phyloP scores from a whole-genome alignment of 2,329 filamentous ascomycete species.

The Colletotrichum tamarilloi region DNA sequence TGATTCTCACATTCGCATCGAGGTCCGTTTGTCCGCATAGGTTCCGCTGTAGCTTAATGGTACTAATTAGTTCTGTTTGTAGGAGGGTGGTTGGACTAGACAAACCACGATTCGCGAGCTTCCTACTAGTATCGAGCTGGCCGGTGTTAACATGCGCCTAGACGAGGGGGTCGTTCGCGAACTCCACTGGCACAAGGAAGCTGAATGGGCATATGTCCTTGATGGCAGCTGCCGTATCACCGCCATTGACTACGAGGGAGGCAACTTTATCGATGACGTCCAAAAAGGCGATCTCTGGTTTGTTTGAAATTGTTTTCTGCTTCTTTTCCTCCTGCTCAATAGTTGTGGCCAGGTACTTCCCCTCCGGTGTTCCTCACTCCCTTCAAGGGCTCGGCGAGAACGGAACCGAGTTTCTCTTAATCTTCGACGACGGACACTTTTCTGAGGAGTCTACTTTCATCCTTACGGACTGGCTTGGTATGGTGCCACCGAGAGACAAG shows the following conservation, averaged over 20 bases:
- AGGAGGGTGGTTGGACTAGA: constrained; percentile 82
- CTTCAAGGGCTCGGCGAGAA: constrained; percentile 57
- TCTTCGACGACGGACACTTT: constrained; percentile 62
- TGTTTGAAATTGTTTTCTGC: neutral
- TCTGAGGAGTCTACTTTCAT: constrained; percentile 76
- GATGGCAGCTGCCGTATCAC: constrained; percentile 78
- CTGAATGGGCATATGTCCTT: constrained; percentile 82
- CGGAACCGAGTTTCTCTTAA: constrained; percentile 50
- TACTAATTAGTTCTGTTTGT: neutral
- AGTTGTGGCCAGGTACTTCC: constrained; percentile 68
- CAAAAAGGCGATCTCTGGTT: constrained; percentile 77
- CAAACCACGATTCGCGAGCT: constrained; percentile 77
- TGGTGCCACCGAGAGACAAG: constrained; percentile 36
- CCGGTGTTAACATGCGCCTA: constrained; percentile 84
- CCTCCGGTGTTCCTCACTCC: constrained; percentile 80
- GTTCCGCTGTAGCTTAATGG: neutral
- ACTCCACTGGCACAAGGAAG: constrained; percentile 84
- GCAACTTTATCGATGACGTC: constrained; percentile 82
- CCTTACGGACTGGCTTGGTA: constrained; percentile 78
- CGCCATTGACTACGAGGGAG: constrained; percentile 78
- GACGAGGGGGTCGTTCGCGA: constrained; percentile 79
- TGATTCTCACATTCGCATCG: constrained; percentile 72
- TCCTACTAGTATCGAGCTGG: constrained; percentile 74
- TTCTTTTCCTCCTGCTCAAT: neutral
- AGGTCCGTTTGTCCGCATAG: constrained; percentile 55